These are phyloP conservation scores for Lithospermum erythrorhizon DNA, from an alignment of 257 asterid genomes.

Conservation along the genomic window DNA sequence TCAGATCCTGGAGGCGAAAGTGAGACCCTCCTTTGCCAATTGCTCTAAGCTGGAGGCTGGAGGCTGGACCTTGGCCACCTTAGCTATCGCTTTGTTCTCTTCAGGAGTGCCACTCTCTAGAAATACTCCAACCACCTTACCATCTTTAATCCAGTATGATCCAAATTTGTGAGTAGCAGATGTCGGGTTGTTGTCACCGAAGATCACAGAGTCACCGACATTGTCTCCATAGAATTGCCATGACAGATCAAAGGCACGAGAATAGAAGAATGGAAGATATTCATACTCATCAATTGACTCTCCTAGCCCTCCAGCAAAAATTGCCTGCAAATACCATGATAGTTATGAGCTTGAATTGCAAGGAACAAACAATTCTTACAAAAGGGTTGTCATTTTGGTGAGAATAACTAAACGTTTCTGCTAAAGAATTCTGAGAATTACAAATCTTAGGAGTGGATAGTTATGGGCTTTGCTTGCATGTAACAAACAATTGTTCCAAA, in stretches of 20 bases:
- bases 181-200: conserved; percentile 52
- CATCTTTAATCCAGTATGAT: conserved; percentile 65
- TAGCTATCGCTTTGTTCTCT: conserved; percentile 62
- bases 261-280: conserved; percentile 71
- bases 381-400: too few species aligned
- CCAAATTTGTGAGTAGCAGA: conserved; percentile 68
- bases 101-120: conserved; percentile 68
- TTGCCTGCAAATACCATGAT: conserved; percentile 36
- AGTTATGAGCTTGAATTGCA: neutral
- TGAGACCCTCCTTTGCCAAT: conserved; percentile 49
- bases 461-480: too few species aligned
- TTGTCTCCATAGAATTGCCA: conserved; percentile 88
- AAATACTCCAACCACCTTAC: conserved; percentile 63
- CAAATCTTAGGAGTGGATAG: too few species aligned
- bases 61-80: conserved; percentile 60
- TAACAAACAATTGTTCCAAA: too few species aligned
- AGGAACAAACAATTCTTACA: too few species aligned
- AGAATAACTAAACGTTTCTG: too few species aligned
- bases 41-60: conserved; percentile 38
- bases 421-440: too few species aligned
- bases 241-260: conserved; percentile 66
- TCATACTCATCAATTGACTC: conserved; percentile 45
- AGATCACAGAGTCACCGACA: conserved; percentile 55
- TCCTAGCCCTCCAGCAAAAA: conserved; percentile 48
- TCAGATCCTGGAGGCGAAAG: conserved; percentile 50